Evolutionary conservation across 352 stramenopile genomes (phyloP).

Genomic region (Pythium volutum): DNA sequence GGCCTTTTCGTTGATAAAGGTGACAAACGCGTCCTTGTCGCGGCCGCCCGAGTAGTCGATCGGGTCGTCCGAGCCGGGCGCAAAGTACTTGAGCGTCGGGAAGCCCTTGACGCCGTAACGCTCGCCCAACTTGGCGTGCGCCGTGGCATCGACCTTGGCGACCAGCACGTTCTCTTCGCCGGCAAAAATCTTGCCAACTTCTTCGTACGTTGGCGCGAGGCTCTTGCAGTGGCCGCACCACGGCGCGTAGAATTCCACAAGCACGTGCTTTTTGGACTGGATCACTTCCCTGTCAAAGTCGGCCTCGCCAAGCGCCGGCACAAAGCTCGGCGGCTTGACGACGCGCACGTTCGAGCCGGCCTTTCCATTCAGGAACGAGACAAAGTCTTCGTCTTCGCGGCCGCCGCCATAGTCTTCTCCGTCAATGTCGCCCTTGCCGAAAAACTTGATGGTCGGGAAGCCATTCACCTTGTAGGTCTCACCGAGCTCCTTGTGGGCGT

Average conservation of each 20-base stretch:
- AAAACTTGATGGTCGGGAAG: conserved; percentile 95
- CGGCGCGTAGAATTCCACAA: conserved; percentile 94
- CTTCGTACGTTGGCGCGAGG: conserved; percentile 87
- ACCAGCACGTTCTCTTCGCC: conserved; percentile 80
- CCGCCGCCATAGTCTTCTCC: conserved; percentile 86
- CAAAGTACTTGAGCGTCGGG: conserved; percentile 93
- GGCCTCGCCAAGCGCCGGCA: conserved; percentile 48
- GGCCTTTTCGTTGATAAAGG: conserved; percentile 91
- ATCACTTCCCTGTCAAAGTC: conserved; percentile 83
- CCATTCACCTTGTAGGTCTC: conserved; percentile 84
- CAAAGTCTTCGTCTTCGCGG: conserved; percentile 80
- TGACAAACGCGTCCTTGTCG: conserved; percentile 82
- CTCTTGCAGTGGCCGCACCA: conserved; percentile 95
- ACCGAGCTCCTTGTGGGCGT: conserved; percentile 79
- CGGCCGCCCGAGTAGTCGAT: conserved; percentile 85
- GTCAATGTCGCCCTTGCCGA: conserved; percentile 72
- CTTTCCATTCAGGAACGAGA: conserved; percentile 75
- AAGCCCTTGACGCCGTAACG: conserved; percentile 89
- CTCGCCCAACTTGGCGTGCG: conserved; percentile 47
- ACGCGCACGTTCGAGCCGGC: conserved; percentile 69
- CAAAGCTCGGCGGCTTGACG: conserved; percentile 63
- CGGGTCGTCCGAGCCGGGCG: conserved; percentile 65
- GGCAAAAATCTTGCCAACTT: conserved; percentile 70
- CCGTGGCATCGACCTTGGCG: conserved; percentile 82
- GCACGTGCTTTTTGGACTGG: conserved; percentile 77